phyloP scores from a whole-genome alignment of 345 rosid genomes.

The Eucalyptus lansdowneana region DNA sequence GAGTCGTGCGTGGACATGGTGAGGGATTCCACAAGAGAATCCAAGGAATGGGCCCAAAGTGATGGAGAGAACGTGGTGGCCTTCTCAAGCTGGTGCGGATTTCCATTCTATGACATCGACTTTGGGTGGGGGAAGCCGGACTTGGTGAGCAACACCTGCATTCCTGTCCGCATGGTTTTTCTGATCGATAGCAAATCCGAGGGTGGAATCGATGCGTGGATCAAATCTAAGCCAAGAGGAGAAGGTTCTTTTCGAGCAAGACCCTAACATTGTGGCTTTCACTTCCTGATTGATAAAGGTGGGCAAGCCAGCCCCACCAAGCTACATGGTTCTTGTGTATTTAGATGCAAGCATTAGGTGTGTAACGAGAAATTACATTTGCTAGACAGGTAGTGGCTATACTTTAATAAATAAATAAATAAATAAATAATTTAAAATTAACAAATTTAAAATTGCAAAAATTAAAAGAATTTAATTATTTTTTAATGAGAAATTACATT shows the following conservation, averaged over 20 bases:
- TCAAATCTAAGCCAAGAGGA: constrained; percentile 7
- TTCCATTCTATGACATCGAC: constrained; percentile 27
- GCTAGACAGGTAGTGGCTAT: not conserved
- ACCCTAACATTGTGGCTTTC: not conserved
- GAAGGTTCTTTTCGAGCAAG: not conserved
- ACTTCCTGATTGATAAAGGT: not conserved
- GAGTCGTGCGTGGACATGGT: not conserved
- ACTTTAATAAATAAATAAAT: too few species aligned
- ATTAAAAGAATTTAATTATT: too few species aligned
- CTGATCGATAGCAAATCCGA: constrained; percentile 22
- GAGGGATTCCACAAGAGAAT: not conserved
- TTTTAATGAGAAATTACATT: not conserved
- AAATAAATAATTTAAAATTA: not conserved
- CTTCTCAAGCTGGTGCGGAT: constrained; percentile 22
- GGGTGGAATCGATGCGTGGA: constrained; percentile 38
- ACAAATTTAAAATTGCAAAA: too few species aligned
- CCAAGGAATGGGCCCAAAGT: not conserved
- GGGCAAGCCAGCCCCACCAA: not conserved
- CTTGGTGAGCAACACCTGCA: constrained; percentile 20
- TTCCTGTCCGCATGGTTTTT: constrained; percentile 8
- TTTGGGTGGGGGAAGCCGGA: constrained; percentile 53
- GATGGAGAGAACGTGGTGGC: constrained; percentile 5
- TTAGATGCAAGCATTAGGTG: not conserved
- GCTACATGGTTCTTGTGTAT: not conserved
- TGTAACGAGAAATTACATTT: not conserved